These are phyloP conservation scores for Metschnikowia amazonensis DNA, from an alignment of 805 yeast genomes.

Conservation along the genomic window DNA sequence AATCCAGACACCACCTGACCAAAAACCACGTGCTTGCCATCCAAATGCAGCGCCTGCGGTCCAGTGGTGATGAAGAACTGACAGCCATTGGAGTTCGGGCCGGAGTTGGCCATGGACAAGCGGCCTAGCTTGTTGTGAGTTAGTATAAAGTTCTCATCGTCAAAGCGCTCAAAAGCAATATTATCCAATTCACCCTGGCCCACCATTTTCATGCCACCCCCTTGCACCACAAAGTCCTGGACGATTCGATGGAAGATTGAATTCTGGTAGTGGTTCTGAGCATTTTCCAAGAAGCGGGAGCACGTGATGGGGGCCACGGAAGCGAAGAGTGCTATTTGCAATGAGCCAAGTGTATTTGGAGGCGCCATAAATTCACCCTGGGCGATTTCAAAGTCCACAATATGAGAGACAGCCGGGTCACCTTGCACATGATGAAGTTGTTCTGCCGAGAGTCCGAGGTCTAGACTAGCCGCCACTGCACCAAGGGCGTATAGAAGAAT, in stretches of 20 bases:
- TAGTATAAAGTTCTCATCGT: conserved; percentile 26
- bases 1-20: conserved; percentile 27
- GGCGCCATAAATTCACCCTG: conserved; percentile 21
- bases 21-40: conserved; percentile 26
- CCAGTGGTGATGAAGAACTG: conserved; percentile 24
- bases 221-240: conserved; percentile 36
- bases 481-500: conserved; percentile 8
- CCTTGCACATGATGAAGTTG: conserved; percentile 21
- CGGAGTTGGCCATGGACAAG: conserved; percentile 29
- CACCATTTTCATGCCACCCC: conserved; percentile 28
- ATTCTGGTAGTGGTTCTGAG: conserved; percentile 23
- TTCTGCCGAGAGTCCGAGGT: conserved; percentile 15
- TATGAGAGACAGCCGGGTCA: conserved; percentile 52
- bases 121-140: conserved; percentile 29
- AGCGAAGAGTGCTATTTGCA: conserved; percentile 26
- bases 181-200: conserved; percentile 20
- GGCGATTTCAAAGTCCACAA: conserved; percentile 39
- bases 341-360: conserved; percentile 32
- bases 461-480: conserved; percentile 3
- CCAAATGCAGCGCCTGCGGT: conserved; percentile 14
- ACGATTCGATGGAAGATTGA: conserved; percentile 34
- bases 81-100: conserved; percentile 24
- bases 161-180: conserved; percentile 21
- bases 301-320: conserved; percentile 27
- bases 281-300: conserved; percentile 30